phyloP scores from a whole-genome alignment of 75 land plant species.

The Selaginella tamariscina region DNA sequence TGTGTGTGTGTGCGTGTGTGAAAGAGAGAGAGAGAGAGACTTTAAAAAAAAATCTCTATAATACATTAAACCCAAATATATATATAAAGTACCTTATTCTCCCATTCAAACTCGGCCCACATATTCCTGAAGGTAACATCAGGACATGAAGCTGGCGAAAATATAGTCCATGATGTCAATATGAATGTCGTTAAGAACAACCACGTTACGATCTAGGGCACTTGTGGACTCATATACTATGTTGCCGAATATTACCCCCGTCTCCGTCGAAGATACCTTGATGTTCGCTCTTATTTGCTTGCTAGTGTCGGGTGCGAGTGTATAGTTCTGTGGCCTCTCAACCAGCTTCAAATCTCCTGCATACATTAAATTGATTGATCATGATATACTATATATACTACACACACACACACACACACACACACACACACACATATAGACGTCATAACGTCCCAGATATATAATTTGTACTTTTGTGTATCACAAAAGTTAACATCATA shows the following conservation, averaged over 20 bases:
- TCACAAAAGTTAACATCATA: too few species aligned
- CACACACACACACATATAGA: too few species aligned
- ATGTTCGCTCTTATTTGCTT: constrained; percentile 86
- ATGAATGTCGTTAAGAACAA: constrained; percentile 90
- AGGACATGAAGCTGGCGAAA: constrained; percentile 70
- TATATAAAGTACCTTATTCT: constrained; percentile 61
- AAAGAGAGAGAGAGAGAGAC: not conserved
- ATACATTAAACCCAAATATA: not conserved
- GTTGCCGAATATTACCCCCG: constrained; percentile 91
- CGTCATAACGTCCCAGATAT: too few species aligned
- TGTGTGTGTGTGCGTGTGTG: not conserved
- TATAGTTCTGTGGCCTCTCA: constrained; percentile 87
- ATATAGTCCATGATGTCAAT: constrained; percentile 97
- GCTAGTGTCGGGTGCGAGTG: constrained; percentile 78
- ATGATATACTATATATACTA: too few species aligned
- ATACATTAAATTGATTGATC: too few species aligned
- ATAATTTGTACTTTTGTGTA: too few species aligned
- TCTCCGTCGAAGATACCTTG: constrained; percentile 91
- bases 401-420: too few species aligned
- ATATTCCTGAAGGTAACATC: constrained; percentile 89
- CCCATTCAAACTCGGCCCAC: constrained; percentile 99
- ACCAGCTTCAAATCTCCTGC: constrained; percentile 87
- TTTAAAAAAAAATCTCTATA: not conserved
- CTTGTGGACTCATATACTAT: constrained; percentile 91
- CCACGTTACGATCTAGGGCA: constrained; percentile 69